Evolutionary conservation across 2,329 filamentous ascomycete genomes (phyloP), one percentile per base, ranked within the genome.

Genomic region (Periconia sp.): DNA sequence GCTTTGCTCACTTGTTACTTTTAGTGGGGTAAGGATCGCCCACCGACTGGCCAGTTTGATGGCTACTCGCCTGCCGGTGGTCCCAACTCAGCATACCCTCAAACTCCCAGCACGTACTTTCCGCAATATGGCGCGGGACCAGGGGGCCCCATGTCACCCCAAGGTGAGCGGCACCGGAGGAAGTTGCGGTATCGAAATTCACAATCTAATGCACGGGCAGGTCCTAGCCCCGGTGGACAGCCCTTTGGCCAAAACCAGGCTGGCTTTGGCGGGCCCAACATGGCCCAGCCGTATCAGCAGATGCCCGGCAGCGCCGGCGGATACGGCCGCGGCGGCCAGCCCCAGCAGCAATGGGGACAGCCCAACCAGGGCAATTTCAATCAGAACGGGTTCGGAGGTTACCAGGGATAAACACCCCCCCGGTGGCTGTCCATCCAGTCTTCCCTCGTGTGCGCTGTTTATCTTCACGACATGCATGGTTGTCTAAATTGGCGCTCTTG

Each of bases 21-120:
- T 56, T 66, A 97, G 92, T 99, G 94, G 94, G 94, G 94, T 69
- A 99, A 99, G 77, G 94, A 99, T 74, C 95, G 96, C 76, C 91
- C 92, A 39, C 90, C 94, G 19, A 91, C 84, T 61, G 82, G 85
- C 57, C 81, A 88, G 63, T 88, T 87, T 58, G 95, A 96, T 61
- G 89, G 89, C 59, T 92, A 88, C 68, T 85, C 88, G 59, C 87
- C 92, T 40, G 88, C 92, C 68, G 89, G 85, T 61, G 86, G 69
- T 81, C 59, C 85, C 84, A 73, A 86, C 80, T 56, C 83, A 82
- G 85, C 79, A 42, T 96, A 87, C 66, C 86, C 88, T 52, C 88
- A 86, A 60, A 89, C 89, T 31, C 88, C 89, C 46, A 86, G 84
- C 45, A 78, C 81, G 24, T 96, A 90, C 78, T 97, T 96, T 72